These are phyloP conservation scores for Plasmodium reichenowi DNA, from an alignment of 169 alveolate species.

Conservation along the genomic window DNA sequence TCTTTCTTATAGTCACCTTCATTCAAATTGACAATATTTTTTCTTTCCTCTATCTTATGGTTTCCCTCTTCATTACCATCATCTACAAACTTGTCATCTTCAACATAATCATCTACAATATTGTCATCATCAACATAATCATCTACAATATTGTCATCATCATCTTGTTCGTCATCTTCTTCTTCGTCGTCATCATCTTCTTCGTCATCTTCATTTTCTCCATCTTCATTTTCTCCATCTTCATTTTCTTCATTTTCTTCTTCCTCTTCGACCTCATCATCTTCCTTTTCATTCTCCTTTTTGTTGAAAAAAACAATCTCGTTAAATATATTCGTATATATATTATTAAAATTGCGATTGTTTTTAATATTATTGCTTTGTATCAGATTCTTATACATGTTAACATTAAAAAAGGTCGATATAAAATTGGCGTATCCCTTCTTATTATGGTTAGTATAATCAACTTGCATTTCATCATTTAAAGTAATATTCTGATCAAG, in stretches of 20 bases:
- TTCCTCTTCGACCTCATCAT: neutral
- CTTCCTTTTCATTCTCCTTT: slow-evolving; percentile 3
- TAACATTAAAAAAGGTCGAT: slow-evolving; percentile 31
- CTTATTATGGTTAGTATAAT: neutral
- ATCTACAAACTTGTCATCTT: too few species aligned
- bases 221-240: neutral
- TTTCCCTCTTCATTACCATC: too few species aligned
- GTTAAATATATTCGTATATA: slow-evolving; percentile 50
- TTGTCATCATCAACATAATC: neutral
- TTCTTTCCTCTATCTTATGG: too few species aligned
- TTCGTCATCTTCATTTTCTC: neutral
- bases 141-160: neutral
- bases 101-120: neutral
- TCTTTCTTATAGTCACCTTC: too few species aligned
- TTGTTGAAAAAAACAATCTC: slow-evolving; percentile 60
- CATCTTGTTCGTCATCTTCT: neutral
- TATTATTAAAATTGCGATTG: neutral
- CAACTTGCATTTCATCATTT: neutral
- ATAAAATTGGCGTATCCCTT: slow-evolving; percentile 21
- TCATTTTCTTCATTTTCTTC: neutral
- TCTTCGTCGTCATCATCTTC: neutral
- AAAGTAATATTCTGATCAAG: neutral
- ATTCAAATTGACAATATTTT: too few species aligned
- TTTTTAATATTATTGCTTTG: slow-evolving; percentile 2
- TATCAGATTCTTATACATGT: slow-evolving; percentile 28